Evolutionary conservation across 2,329 filamentous ascomycete species (phyloP), one percentile per base, ranked within the genome.

Genomic region (Penicillium sp.): DNA sequence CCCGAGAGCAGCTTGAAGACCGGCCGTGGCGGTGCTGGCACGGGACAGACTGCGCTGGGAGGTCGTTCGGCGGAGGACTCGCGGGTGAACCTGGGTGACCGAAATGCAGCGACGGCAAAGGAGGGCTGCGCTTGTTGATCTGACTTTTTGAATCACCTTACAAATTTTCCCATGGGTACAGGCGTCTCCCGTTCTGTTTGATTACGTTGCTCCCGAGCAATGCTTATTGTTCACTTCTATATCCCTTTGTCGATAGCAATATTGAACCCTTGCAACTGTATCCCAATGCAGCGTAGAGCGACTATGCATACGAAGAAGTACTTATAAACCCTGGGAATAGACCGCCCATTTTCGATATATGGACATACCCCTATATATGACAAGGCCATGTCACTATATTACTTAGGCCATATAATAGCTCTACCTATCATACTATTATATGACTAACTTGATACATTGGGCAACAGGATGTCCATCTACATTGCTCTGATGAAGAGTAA

Each of bases 1-100:
- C 94, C 94, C 1, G 94, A 99, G 80, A 96, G 91, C 46, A 96
- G 91, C 57, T 78, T 97, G 71, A 97, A 97, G 84, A 92, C 88
- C 44, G 84, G 89, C 27, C 84, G 91, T 62, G 89, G 89, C n/a
- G 79, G 83, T 15, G 80, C 84, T 15, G 78, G 81, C 51, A 80
- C 83, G 66, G 82, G 84, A 72, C 78, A 78, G 61, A 73, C 68
- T 44, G 68, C 64, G 67, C 89, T 70, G 84, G 92, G 69, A 33
- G 69, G 67, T 46, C 70, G 74, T 43, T 62, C 72, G 50, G 70
- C 67, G 24, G 74, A 77, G 7, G 74, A 89, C 56, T 80, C 80
- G 65, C 84, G 91, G 62, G 91, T 97, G 57, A 96, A 94, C 72
- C 77, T 97, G 64, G 87, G 85, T 43, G 88, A 88, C 45, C 83